Conservation (phyloP, 208 protist species). For the Tritrichomonas foetus region DNA sequence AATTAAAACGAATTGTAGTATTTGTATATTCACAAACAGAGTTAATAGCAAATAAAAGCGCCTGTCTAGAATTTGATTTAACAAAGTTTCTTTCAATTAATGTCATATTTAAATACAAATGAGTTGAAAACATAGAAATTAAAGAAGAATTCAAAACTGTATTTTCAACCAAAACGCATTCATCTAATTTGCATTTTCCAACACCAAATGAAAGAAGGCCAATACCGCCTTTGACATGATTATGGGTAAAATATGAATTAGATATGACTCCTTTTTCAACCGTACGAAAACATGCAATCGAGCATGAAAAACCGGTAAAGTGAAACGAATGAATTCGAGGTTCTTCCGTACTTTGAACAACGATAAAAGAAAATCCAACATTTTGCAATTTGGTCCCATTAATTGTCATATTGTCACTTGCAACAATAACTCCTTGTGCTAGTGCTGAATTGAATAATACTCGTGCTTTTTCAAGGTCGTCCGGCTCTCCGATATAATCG, state of each 20-base stretch:
- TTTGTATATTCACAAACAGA: slow-evolving; percentile 40
- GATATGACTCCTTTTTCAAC: slow-evolving; percentile 30
- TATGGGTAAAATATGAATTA: background rate
- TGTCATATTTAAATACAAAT: slow-evolving; percentile 29
- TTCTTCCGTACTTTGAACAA: background rate
- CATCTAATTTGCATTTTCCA: slow-evolving; percentile 39
- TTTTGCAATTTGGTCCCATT: background rate
- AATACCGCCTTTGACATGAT: background rate
- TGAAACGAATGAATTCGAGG: background rate
- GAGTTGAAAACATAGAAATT: slow-evolving; percentile 28
- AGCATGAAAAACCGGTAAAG: background rate
- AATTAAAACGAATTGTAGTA: background rate
- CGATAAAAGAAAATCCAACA: background rate
- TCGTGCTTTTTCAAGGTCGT: background rate
- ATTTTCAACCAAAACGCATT: slow-evolving; percentile 11
- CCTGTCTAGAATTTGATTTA: background rate
- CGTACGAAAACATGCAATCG: slow-evolving; percentile 12
- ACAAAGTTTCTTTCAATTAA: slow-evolving; percentile 28
- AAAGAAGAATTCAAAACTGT: background rate
- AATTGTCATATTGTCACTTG: slow-evolving; percentile 23
- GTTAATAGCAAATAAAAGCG: background rate
- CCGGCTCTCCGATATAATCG: background rate
- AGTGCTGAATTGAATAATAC: background rate
- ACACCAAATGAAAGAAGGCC: background rate
- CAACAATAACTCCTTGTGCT: background rate